Evolutionary conservation across 1,284 basidiomycete genomes (phyloP).

Genomic region (Mycena citricolor): DNA sequence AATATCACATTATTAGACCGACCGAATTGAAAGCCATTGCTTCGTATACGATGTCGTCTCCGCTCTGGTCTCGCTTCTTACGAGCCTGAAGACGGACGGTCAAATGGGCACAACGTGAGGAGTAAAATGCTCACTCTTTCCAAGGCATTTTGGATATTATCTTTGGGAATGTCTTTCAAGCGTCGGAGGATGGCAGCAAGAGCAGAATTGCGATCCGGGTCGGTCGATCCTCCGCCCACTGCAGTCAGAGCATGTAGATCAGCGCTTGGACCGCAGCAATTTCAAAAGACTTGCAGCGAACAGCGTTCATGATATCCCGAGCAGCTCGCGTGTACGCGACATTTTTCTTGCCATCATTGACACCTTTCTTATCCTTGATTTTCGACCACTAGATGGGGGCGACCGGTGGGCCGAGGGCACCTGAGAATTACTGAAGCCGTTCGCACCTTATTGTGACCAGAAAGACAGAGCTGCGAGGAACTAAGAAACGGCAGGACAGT

Average conservation of each 20-base stretch:
- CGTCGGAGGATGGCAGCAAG: constrained; percentile 62
- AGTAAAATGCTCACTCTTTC: constrained; percentile 62
- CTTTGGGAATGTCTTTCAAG: constrained; percentile 75
- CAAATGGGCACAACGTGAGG: background rate
- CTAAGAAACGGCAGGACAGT: no score
- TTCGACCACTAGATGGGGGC: constrained; percentile 72
- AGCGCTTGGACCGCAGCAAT: no score
- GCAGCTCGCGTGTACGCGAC: constrained; percentile 9
- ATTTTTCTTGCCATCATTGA: constrained; percentile 61
- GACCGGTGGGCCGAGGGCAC: background rate
- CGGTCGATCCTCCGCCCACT: constrained; percentile 62
- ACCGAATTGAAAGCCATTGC: constrained; percentile 68
- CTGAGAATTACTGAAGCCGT: background rate
- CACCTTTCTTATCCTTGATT: constrained; percentile 81
- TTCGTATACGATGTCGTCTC: constrained; percentile 65
- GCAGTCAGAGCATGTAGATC: constrained; percentile 4
- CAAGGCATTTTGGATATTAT: constrained; percentile 74
- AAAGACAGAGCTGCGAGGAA: no score
- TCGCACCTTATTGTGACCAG: constrained; percentile 69
- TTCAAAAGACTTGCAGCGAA: constrained; percentile 50
- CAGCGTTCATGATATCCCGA: constrained; percentile 72
- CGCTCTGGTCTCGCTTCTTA: constrained; percentile 50
- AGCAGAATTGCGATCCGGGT: constrained; percentile 63
- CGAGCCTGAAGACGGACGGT: constrained; percentile 45
- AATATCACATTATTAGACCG: constrained; percentile 77